Evolutionary conservation across 2,329 filamentous ascomycete genomes (phyloP).

Genomic region (Domatiomyces globalis): DNA sequence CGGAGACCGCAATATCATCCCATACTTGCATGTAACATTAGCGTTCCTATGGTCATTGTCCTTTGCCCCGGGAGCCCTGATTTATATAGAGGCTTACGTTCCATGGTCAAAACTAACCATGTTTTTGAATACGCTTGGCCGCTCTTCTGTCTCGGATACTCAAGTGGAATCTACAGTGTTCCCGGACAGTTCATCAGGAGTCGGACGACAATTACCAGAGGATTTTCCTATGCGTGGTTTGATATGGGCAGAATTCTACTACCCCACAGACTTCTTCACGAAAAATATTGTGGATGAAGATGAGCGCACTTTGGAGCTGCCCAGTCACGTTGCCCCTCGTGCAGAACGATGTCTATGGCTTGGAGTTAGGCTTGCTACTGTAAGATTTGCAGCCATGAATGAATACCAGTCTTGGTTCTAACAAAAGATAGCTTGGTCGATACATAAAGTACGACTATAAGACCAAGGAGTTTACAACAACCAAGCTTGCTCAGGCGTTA

Average conservation of each 20-base stretch:
- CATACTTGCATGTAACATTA: constrained; percentile 41
- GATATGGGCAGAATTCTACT: constrained; percentile 38
- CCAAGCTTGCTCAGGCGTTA: constrained; percentile 11
- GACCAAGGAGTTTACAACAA: constrained; percentile 23
- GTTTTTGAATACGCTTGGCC: constrained; percentile 41
- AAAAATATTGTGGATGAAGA: constrained; percentile 39
- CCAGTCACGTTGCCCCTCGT: constrained; percentile 35
- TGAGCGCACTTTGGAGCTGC: constrained; percentile 37
- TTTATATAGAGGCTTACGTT: constrained; percentile 29
- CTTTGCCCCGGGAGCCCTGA: constrained; percentile 25
- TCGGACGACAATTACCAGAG: constrained; percentile 39
- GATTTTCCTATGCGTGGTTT: constrained; percentile 45
- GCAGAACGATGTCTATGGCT: constrained; percentile 40
- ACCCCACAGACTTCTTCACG: constrained; percentile 38
- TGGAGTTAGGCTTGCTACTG: constrained; percentile 30
- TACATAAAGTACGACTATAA: constrained; percentile 27
- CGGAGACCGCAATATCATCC: constrained; percentile 38
- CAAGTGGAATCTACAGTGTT: constrained; percentile 29
- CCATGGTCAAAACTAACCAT: constrained; percentile 38
- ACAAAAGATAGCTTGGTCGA: constrained; percentile 13
- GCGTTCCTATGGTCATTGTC: constrained; percentile 37
- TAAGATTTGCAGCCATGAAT: constrained; percentile 17
- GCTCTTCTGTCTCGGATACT: constrained; percentile 23
- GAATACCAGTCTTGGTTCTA: too few relatives aligned
- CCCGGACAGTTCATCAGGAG: constrained; percentile 27